These are phyloP conservation scores for Kandelia obovata DNA, from an alignment of 345 rosid species.

Conservation along the genomic window DNA sequence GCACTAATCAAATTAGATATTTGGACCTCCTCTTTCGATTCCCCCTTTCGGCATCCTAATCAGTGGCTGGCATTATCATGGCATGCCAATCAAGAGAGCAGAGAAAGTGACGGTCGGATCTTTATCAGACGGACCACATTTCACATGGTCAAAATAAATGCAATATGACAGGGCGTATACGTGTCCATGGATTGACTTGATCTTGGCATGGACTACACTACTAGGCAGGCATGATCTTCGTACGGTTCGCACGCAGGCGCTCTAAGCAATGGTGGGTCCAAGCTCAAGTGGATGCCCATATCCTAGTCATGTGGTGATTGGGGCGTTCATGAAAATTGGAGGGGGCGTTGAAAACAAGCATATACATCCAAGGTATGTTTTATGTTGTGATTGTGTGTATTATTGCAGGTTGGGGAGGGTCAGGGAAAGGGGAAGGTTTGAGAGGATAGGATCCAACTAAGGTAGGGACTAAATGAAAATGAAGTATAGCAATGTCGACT, in stretches of 20 bases:
- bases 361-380: neutral
- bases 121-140: constrained; percentile 16
- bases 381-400: constrained; percentile 9
- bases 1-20: no score
- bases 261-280: constrained; percentile 18
- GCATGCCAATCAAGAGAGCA: constrained; percentile 14
- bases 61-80: neutral
- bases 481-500: constrained; percentile 10
- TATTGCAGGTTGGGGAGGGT: constrained; percentile 16
- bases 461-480: constrained; percentile 26
- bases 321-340: neutral
- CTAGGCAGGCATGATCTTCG: neutral
- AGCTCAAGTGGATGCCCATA: constrained; percentile 38
- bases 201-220: neutral
- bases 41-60: no score
- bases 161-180: neutral
- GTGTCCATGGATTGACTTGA: neutral
- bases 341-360: constrained; percentile 6
- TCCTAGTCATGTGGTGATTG: constrained; percentile 29
- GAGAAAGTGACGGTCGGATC: constrained; percentile 10
- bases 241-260: constrained; percentile 17
- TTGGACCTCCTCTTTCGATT: no score
- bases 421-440: constrained; percentile 3
- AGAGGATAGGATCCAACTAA: constrained; percentile 34
- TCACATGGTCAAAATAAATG: constrained; percentile 21